phyloP scores from a whole-genome alignment of 164 flowering plant species.

The Piper longum region DNA sequence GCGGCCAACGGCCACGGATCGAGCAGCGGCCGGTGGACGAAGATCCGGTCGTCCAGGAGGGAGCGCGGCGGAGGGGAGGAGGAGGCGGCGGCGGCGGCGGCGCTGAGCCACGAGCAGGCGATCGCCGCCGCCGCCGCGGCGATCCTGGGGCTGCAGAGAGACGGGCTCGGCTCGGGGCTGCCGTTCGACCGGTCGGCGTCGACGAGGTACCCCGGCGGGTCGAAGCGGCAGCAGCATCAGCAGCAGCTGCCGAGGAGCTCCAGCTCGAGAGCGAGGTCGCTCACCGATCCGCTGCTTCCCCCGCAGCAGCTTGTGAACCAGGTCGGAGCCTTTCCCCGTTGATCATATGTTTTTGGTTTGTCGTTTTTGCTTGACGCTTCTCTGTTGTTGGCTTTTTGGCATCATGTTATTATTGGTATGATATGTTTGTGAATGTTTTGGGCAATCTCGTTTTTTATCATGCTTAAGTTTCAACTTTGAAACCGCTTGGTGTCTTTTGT shows the following conservation, averaged over 20 bases:
- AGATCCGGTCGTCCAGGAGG: constrained; percentile 38
- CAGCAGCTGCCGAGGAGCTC: constrained; percentile 64
- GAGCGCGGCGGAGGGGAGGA: constrained; percentile 37
- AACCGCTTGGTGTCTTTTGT: too few relatives aligned
- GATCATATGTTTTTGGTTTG: neutral
- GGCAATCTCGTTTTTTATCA: too few relatives aligned
- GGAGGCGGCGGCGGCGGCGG: neutral
- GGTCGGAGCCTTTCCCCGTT: constrained; percentile 20
- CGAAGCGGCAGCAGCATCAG: constrained; percentile 26
- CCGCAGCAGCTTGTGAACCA: constrained; percentile 86
- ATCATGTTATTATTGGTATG: too few relatives aligned
- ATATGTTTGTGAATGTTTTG: too few relatives aligned
- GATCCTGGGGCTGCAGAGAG: constrained; percentile 21
- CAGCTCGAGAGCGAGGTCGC: constrained; percentile 66
- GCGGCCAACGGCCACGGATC: neutral
- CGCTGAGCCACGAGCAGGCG: constrained; percentile 52
- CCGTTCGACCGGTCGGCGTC: constrained; percentile 76
- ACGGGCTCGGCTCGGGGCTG: constrained; percentile 12
- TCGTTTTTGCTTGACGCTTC: neutral
- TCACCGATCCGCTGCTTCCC: constrained; percentile 70
- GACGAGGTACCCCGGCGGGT: constrained; percentile 28
- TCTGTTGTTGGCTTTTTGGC: too few relatives aligned
- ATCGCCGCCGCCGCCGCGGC: constrained; percentile 67
- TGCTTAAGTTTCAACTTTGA: too few relatives aligned
- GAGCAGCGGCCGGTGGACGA: constrained; percentile 42